phyloP scores from a whole-genome alignment of 2,329 filamentous ascomycete species.

The Sporothrix dimorphospora region DNA sequence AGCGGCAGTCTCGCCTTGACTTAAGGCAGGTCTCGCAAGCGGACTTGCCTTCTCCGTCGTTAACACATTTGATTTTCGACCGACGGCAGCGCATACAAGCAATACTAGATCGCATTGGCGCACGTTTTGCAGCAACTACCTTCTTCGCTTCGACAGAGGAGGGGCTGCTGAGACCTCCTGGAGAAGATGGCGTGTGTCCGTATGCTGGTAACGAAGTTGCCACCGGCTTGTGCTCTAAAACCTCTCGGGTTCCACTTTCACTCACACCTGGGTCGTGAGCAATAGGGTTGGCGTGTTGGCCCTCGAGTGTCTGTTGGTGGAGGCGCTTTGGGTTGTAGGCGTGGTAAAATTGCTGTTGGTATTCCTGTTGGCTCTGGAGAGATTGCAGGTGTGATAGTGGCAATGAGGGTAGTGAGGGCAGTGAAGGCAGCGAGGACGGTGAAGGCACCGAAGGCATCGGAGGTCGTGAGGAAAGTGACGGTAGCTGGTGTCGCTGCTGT shows the following conservation, averaged over 20 bases:
- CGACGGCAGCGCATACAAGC: slow-evolving; percentile 75
- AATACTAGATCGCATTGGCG: slow-evolving; percentile 74
- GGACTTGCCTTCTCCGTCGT: slow-evolving; percentile 66
- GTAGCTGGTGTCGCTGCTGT: neutral
- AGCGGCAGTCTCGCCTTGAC: slow-evolving; percentile 71
- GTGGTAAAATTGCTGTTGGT: slow-evolving; percentile 14
- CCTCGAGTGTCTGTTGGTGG: neutral
- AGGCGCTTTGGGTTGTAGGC: neutral
- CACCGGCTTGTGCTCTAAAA: neutral
- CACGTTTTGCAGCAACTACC: slow-evolving; percentile 45
- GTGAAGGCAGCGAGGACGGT: neutral
- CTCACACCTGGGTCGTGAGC: neutral
- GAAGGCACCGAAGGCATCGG: neutral
- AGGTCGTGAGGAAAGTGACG: neutral
- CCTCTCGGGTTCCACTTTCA: neutral
- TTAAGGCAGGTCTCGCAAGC: slow-evolving; percentile 76
- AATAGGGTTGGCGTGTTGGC: neutral
- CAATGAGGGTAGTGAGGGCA: neutral
- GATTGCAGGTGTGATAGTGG: neutral
- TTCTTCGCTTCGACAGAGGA: slow-evolving; percentile 43
- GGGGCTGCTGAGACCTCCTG: neutral
- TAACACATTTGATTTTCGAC: slow-evolving; percentile 87
- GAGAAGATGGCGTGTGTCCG: neutral
- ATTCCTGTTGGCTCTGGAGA: neutral
- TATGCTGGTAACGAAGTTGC: neutral